Conservation (phyloP, 139 green algal genomes). For the Chloropicon primus region DNA sequence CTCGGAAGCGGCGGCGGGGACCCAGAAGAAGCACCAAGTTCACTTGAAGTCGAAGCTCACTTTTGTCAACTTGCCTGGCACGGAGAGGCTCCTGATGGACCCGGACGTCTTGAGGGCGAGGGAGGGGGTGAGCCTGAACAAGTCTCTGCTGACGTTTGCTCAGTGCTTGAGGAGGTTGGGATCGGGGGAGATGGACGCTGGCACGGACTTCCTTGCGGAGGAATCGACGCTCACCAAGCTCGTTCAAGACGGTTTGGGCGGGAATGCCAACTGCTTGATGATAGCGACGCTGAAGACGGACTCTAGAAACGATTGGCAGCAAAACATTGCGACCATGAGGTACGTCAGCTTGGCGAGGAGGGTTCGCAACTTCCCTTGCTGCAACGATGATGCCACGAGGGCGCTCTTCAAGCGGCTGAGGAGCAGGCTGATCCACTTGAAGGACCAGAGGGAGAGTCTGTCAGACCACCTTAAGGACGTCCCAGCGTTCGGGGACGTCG, state of each 20-base stretch:
- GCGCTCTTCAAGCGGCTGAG: constrained; percentile 41
- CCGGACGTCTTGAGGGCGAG: constrained; percentile 44
- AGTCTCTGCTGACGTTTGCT: constrained; percentile 23
- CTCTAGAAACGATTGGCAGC: constrained; percentile 23
- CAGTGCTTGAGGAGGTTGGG: constrained; percentile 11
- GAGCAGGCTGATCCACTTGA: constrained; percentile 27
- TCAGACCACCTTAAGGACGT: constrained; percentile 23
- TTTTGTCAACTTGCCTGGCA: constrained; percentile 50
- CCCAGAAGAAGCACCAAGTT: constrained; percentile 39
- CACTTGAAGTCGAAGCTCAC: constrained; percentile 24
- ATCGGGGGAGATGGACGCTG: constrained; percentile 28
- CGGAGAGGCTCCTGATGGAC: constrained; percentile 47
- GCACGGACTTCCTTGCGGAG: constrained; percentile 21
- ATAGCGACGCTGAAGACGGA: constrained; percentile 33
- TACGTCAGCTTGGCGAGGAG: constrained; percentile 22
- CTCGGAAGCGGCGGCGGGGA: constrained; percentile 7
- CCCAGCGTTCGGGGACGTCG: constrained; percentile 32
- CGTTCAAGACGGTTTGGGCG: constrained; percentile 41
- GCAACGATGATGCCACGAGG: constrained; percentile 37
- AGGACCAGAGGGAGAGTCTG: constrained; percentile 23
- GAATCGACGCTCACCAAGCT: constrained; percentile 36
- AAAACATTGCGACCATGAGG: constrained; percentile 25
- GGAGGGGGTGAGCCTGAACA: constrained; percentile 35
- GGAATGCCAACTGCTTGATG: constrained; percentile 35
- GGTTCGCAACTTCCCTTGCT: constrained; percentile 34